These are phyloP conservation scores for Paxillus involutus DNA, from an alignment of 768 basidiomycete genomes.

Conservation along the genomic window DNA sequence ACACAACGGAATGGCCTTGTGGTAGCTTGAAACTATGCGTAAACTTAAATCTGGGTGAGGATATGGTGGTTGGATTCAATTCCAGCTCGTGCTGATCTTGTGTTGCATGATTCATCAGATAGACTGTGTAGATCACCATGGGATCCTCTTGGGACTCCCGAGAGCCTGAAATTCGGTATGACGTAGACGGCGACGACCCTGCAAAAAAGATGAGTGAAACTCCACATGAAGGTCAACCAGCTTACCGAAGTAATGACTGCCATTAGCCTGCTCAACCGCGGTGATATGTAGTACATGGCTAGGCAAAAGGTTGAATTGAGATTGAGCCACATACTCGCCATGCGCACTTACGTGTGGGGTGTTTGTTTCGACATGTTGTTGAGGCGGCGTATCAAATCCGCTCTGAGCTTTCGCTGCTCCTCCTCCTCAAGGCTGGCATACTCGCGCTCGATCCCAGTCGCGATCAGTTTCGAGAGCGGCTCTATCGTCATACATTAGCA, in stretches of 20 bases:
- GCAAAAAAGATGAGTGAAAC: neutral
- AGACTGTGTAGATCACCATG: conserved; percentile 17
- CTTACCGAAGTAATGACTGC: neutral
- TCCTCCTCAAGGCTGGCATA: conserved; percentile 1
- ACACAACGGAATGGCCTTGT: conserved; percentile 20
- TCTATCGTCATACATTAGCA: conserved; percentile 2
- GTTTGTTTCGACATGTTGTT: conserved; percentile 11
- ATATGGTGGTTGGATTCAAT: conserved; percentile 18
- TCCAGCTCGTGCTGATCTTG: too few species aligned
- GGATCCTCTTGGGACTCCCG: too few species aligned
- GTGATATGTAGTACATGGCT: conserved; percentile 7
- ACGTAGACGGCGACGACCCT: neutral
- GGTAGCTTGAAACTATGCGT: conserved; percentile 17
- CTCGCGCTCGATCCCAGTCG: neutral
- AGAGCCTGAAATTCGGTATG: neutral
- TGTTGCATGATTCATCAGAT: conserved; percentile 25
- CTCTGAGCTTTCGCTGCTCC: conserved; percentile 12
- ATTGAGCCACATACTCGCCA: neutral
- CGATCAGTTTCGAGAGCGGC: conserved; percentile 1
- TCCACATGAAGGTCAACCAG: neutral
- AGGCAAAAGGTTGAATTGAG: neutral
- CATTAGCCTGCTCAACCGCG: neutral
- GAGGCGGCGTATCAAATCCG: conserved; percentile 15
- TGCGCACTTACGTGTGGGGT: conserved; percentile 3
- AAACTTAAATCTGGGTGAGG: conserved; percentile 21